Evolutionary conservation across 345 rosid genomes (phyloP), one percentile per base, ranked within the genome.

Genomic region (Aquilaria yunnanensis): DNA sequence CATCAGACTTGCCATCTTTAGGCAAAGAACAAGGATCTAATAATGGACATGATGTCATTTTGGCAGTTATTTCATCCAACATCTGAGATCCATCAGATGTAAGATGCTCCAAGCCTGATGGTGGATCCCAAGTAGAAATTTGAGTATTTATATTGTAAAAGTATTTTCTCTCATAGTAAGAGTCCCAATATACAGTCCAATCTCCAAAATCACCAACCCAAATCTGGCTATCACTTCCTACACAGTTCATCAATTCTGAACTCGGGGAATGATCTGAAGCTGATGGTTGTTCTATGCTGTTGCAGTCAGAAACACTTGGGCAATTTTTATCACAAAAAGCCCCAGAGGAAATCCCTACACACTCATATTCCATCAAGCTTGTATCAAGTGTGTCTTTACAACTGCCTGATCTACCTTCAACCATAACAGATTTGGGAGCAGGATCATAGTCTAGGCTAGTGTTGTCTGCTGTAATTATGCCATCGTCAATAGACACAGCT

Each of bases 161-260:
- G 75, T 81, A 90, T 64, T 79, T 83, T 66, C 82, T 75, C 73
- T 68, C 65, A 76, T 94, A 85, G 71, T 71, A 83, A 45, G 89
- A 58, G 72, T 94, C 99, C 97, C 90, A 83, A 55, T 64, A 85
- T 47, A 77, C 87, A 63, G 56, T 73, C 99, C 99, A 94, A 66
- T 85, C 89, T 70, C 70, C 73, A 64, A 64, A 70, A 63, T 67
- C 78, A 63, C 59, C 65, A 46, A 14, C 37, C 47, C 58, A 56
- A 10, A 54, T 63, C 55, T 65, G 58, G 54, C 68, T 56, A 58
- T 43, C 70, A 58, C 9, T 63, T 47, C 59, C 70, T 37, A 69
- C 75, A 50, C 50, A 49, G 54, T 30, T 62, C 57, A 60, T 43
- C 47, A 58, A 51, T 54, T 70, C 70, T 14, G 67, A 51, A 57